These are phyloP conservation scores for Colletotrichum navitas DNA, from an alignment of 2,329 filamentous ascomycete species.

Conservation along the genomic window DNA sequence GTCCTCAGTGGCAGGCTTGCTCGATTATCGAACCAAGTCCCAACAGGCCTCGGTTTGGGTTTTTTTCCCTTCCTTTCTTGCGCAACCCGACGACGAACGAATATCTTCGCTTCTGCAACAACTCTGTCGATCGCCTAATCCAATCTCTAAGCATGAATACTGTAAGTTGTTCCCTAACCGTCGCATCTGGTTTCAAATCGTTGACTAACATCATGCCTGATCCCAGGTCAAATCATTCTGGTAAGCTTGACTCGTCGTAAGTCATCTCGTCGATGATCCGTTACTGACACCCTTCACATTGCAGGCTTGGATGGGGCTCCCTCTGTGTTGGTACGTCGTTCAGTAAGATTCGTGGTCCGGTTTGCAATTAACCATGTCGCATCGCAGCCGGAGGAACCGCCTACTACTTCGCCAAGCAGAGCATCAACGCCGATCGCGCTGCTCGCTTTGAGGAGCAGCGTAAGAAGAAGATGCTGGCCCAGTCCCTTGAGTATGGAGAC, in stretches of 20 bases:
- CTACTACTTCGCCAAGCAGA: constrained; percentile 95
- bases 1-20: constrained; percentile 21
- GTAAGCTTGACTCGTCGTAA: constrained; percentile 55
- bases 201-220: constrained; percentile 40
- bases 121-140: neutral
- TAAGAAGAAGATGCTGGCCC: constrained; percentile 71
- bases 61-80: constrained; percentile 16
- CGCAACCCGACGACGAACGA: neutral
- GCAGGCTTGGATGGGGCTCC: constrained; percentile 90
- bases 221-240: constrained; percentile 74
- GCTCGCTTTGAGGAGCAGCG: constrained; percentile 76
- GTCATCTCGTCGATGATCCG: constrained; percentile 10
- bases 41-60: constrained; percentile 14
- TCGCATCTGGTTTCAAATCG: constrained; percentile 41
- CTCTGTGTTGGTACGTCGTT: constrained; percentile 79
- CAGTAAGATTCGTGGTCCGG: constrained; percentile 34
- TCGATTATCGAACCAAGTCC: constrained; percentile 24
- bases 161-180: constrained; percentile 53
- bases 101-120: constrained; percentile 4
- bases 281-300: constrained; percentile 40
- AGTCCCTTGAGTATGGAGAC: constrained; percentile 65
- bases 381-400: constrained; percentile 83
- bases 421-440: constrained; percentile 91
- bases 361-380: constrained; percentile 18
- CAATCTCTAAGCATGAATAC: constrained; percentile 64